Evolutionary conservation across 2,329 filamentous ascomycete species (phyloP).

Genomic region (Diaporthe sp.): DNA sequence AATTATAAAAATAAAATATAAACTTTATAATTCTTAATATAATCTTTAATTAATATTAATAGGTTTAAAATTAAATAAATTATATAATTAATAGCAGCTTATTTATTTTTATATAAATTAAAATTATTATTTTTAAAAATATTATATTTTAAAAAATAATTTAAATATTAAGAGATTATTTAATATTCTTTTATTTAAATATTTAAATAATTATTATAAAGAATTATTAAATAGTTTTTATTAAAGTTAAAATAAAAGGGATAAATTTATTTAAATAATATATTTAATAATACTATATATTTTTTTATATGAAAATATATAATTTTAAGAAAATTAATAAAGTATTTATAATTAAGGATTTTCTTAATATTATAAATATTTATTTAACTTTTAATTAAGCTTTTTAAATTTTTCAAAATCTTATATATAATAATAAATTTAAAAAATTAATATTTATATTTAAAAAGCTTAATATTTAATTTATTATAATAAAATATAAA

Average conservation of each 20-base stretch:
- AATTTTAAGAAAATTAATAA: background rate
- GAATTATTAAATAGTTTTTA: background rate
- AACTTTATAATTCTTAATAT: background rate
- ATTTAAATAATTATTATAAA: background rate
- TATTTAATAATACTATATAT: background rate
- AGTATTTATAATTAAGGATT: background rate
- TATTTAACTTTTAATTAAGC: background rate
- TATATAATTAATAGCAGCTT: background rate
- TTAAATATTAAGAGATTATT: background rate
- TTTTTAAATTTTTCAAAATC: background rate
- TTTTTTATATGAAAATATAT: background rate
- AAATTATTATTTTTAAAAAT: background rate
- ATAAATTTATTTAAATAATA: background rate
- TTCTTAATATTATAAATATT: background rate
- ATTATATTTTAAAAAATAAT: background rate
- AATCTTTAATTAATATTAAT: background rate
- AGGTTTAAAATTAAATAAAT: background rate
- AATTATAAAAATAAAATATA: background rate
- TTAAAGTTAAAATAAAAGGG: background rate
- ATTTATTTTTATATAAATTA: background rate
- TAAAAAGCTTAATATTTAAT: background rate
- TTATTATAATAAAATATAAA: background rate
- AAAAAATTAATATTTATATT: background rate
- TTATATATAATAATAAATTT: background rate
- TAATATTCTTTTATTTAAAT: background rate